Base-by-base conservation (phyloP, 768 basidiomycete species). In the Hortiboletus campestris region DNA sequence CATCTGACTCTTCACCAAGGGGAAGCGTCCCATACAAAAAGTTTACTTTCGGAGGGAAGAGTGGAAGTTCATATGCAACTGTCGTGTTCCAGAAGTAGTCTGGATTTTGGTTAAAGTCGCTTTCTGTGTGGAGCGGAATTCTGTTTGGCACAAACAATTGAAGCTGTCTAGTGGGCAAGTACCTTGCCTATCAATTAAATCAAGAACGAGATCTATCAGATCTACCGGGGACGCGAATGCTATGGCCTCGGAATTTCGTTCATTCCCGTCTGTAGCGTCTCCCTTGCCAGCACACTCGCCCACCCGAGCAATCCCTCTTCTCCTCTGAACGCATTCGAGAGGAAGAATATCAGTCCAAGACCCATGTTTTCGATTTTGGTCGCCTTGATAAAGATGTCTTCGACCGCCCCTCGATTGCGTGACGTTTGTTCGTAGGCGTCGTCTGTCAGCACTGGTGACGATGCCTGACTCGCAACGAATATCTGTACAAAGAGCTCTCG, bases 381-480 rank as follows among this genome's bases (percentile, higher is more conserved):
- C 0, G 84, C 85, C 66, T 90, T 93, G 65, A 88, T 76, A 69
- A 95, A 89, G 0, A 93, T 80, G 53, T 89, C 85, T 69, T 96
- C 90, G 8, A 96, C 67, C 3, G 82, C 67, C 20, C 77, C 76
- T 40, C 84, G 80, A 64, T 86, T 83, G 28, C 80, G 79, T 12
- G 75, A 70, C 3, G 77, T 72, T 76, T 46, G 55, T 66, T 72
- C 57, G 58, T 77, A 38, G 42, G 60, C 52, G 60, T 76, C 58
- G 61, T 67, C 59, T 25, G 68, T 71, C 40, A 90, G 73, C 12
- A 85, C 64, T 0, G 95, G 94, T 0, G 87, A 86, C 0, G 83
- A 63, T 0, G 82, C 78, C 70, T 98, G 96, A 40, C 86, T 89
- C 49, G 81, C 83, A 53, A 91, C 70, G 63, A 97, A 82, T 19